Percentiles rank a stretch among this genome's conserved stretches.
Evolutionary conservation across 108 stramenopile species (phyloP).

Genomic region (Pseudonitzschia multiseries): DNA sequence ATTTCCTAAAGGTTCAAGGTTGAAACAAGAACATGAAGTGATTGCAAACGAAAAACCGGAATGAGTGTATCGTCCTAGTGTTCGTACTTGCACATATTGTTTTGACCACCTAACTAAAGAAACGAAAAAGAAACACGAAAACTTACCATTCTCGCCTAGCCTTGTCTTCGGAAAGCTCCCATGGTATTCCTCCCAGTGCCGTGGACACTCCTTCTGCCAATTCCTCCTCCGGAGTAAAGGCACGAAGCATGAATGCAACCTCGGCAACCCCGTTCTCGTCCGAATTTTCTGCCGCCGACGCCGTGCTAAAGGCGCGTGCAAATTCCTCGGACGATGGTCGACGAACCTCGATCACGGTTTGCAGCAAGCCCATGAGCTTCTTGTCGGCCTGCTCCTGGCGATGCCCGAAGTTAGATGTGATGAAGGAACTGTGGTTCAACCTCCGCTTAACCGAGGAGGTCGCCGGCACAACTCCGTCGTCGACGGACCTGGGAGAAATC

Average conservation of each 20-base stretch:
- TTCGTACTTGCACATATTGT: not conserved
- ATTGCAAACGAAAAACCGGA: too few relatives aligned
- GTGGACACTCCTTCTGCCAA: constrained; percentile 60
- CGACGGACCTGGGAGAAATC: constrained; percentile 25
- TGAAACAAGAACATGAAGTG: too few relatives aligned
- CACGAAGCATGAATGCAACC: constrained; percentile 69
- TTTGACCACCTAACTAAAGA: not conserved
- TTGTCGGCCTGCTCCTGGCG: constrained; percentile 44
- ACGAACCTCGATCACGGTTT: constrained; percentile 49
- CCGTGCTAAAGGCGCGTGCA: constrained; percentile 32
- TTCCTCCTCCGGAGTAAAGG: constrained; percentile 66
- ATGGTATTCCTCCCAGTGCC: constrained; percentile 62
- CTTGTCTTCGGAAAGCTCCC: constrained; percentile 38
- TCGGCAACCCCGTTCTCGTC: constrained; percentile 61
- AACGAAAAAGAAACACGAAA: not conserved
- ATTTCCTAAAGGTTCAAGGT: constrained; percentile 64
- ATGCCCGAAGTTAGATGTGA: constrained; percentile 64
- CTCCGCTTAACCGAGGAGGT: constrained; percentile 34
- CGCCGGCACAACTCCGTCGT: constrained; percentile 26
- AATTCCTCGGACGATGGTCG: constrained; percentile 44
- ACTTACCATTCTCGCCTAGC: constrained; percentile 64
- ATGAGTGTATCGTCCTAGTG: not conserved
- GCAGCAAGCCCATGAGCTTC: constrained; percentile 54
- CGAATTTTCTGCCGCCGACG: not conserved
- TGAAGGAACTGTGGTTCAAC: constrained; percentile 63